Base-by-base conservation (phyloP, 2,329 filamentous ascomycete species). In the Pyrenochaeta sp. region DNA sequence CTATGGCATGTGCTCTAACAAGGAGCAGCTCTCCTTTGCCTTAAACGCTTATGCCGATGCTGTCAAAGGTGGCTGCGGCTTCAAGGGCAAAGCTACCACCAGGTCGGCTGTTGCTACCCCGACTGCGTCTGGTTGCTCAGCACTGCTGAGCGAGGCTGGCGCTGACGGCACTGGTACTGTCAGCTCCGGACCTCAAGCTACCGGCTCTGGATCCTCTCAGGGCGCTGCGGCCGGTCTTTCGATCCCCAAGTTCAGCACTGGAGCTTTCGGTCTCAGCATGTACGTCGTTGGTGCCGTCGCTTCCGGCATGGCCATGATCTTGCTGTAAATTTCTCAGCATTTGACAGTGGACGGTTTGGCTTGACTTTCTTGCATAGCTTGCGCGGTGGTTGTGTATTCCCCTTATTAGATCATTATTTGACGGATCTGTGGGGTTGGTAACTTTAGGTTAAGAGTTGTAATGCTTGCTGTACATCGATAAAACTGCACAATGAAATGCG, bases 1-100 rank as follows among this genome's bases (percentile, higher is more conserved):
- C 47, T 92, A 91, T 83, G 86, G 87, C 78, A 92, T 92, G 88
- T 96, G 91, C 83, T 82, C 83, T 66, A 72, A 86, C 69, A 83
- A 84, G 66, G 84, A 91, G 79, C 86, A 93, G 84, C 86, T 96
- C 40, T 86, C 86, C 56, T 93, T 86, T 75, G 90, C 88, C 48
- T 85, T 93, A 66, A 87, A 93, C 81, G 79, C 86, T 68, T 94
- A 93, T 84, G 69, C 69, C 28, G 68, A 69, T 61, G 78, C 77
- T 65, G 78, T 79, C 49, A 74, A 80, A 27, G 79, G 80, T 53
- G 89, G 91, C 32, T 96, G 91, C 76, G 83, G 88, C 82, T 93
- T 93, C 79, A 81, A 84, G 56, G 90, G 91, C 68, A 81, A 87
- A 68, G 91, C 89, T 48, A 80, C 81, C 56, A 80, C 84, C 53